phyloP scores from a whole-genome alignment of 257 asterid species.

The Solanum pennellii region DNA sequence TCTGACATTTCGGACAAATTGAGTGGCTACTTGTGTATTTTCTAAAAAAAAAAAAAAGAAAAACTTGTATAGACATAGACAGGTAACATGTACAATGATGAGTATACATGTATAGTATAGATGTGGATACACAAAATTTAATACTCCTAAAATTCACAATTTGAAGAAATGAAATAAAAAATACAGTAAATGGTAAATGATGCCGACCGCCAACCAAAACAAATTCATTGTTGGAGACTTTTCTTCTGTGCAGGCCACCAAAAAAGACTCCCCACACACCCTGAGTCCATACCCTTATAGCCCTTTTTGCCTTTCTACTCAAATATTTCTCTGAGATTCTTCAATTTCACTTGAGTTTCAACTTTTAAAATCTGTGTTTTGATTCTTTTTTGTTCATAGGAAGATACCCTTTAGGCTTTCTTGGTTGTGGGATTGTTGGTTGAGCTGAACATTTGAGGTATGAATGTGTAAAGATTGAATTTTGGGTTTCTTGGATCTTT shows the following conservation, averaged over 20 bases:
- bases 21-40: too few species aligned
- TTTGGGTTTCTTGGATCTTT: background rate
- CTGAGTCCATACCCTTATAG: background rate
- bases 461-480: background rate
- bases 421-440: background rate
- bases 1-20: too few species aligned
- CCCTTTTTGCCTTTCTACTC: background rate
- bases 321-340: background rate
- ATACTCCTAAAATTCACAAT: background rate
- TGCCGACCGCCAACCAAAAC: constrained; percentile 84
- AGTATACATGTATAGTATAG: background rate
- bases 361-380: background rate
- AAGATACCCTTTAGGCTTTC: background rate
- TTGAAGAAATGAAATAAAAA: background rate
- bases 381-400: background rate
- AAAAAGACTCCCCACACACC: background rate
- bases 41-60: too few species aligned
- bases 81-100: too few species aligned
- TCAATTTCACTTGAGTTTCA: background rate
- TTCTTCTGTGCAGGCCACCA: constrained; percentile 22
- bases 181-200: constrained; percentile 16
- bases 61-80: too few species aligned
- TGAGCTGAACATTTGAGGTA: background rate
- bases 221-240: constrained; percentile 45
- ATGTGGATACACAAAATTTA: background rate